phyloP scores from a whole-genome alignment of 768 basidiomycete species.

The Baorangia bicolor region DNA sequence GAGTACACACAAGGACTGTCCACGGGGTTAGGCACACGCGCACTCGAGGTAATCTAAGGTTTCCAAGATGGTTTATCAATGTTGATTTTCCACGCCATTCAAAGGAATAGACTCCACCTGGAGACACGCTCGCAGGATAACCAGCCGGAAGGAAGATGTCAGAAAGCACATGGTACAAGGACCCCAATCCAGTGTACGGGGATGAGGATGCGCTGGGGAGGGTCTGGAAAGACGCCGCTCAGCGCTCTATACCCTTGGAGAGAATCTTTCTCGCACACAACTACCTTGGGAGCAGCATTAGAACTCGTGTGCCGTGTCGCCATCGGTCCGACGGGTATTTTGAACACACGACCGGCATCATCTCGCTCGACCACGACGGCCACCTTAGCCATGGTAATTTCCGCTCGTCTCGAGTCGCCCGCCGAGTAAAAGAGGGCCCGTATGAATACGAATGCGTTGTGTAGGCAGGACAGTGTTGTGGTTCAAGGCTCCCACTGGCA shows the following conservation, averaged over 20 bases:
- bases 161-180: constrained; percentile 18
- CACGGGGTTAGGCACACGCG: constrained; percentile 14
- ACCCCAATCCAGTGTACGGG: neutral
- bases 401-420: neutral
- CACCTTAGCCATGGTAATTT: neutral
- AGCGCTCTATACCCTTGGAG: neutral
- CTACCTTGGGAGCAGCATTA: constrained; percentile 13
- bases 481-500: no score
- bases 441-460: neutral
- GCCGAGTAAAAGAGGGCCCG: no score
- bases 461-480: neutral
- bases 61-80: neutral
- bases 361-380: constrained; percentile 22
- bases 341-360: constrained; percentile 19
- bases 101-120: constrained; percentile 39
- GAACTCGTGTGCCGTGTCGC: neutral
- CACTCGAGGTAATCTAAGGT: constrained; percentile 55
- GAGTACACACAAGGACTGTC: constrained; percentile 5
- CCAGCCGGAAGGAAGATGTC: constrained; percentile 60
- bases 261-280: neutral
- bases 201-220: neutral
- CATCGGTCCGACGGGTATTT: constrained; percentile 13
- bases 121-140: constrained; percentile 59
- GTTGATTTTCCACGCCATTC: neutral
- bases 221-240: constrained; percentile 5